These are phyloP conservation scores for Coemansia sp. DNA, from an alignment of 192 early-diverging fungal species.

Conservation along the genomic window DNA sequence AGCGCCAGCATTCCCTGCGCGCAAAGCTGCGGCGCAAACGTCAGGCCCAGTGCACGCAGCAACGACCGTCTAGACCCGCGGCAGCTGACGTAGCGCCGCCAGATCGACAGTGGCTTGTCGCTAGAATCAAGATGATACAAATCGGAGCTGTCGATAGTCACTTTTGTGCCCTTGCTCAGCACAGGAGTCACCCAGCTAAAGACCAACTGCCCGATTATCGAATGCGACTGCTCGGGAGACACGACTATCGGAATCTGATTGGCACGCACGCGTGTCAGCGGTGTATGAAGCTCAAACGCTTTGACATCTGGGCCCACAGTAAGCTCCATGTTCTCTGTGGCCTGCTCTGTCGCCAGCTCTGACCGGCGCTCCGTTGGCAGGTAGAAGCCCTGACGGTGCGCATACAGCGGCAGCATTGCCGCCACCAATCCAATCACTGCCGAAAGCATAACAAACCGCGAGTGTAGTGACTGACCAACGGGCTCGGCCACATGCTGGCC, in stretches of 20 bases:
- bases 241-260: constrained; percentile 27
- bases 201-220: constrained; percentile 22
- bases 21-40: constrained; percentile 50
- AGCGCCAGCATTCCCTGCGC: constrained; percentile 49
- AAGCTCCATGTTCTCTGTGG: background rate
- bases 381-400: constrained; percentile 24
- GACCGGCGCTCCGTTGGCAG: constrained; percentile 17
- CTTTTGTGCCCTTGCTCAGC: constrained; percentile 57
- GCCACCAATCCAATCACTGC: background rate
- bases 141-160: constrained; percentile 61
- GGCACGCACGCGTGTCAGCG: constrained; percentile 22
- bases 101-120: constrained; percentile 56
- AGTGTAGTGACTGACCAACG: constrained; percentile 12
- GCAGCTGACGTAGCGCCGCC: constrained; percentile 28
- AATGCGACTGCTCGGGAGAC: constrained; percentile 34
- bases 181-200: constrained; percentile 68
- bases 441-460: constrained; percentile 8
- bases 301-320: constrained; percentile 1
- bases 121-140: constrained; percentile 57
- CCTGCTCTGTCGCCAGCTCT: background rate
- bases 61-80: constrained; percentile 24
- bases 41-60: constrained; percentile 29
- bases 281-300: constrained; percentile 24
- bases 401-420: constrained; percentile 14
- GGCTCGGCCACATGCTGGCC: constrained; percentile 10